Evolutionary conservation across 2,329 filamentous ascomycete species (phyloP).

Genomic region (Alternaria triticina): DNA sequence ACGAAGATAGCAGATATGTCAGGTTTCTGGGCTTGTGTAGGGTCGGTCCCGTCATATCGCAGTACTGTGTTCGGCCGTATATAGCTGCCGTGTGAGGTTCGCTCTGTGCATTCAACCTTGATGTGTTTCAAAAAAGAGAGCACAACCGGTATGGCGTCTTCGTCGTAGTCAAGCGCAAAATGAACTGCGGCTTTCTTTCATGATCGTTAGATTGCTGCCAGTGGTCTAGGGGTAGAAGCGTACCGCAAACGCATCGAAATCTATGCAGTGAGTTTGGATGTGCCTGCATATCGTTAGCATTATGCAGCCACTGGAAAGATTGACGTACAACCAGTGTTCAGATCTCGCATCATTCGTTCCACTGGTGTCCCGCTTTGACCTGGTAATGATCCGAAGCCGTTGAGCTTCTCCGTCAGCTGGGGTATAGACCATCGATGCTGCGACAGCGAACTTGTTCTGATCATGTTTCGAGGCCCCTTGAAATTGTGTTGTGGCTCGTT

Average conservation of each 20-base stretch:
- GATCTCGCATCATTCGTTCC: neutral
- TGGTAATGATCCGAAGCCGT: neutral
- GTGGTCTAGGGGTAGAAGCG: neutral
- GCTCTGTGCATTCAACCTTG: neutral
- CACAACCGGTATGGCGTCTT: neutral
- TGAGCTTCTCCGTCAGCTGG: neutral
- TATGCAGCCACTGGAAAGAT: neutral
- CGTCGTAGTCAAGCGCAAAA: neutral
- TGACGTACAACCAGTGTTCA: neutral
- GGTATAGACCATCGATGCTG: neutral
- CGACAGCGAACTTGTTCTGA: neutral
- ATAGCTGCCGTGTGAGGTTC: neutral
- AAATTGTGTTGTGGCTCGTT: neutral
- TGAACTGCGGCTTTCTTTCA: neutral
- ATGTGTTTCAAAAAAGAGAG: neutral
- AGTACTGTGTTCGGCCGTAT: neutral
- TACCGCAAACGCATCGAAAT: neutral
- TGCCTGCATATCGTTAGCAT: neutral
- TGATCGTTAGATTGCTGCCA: neutral
- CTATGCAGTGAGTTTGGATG: neutral
- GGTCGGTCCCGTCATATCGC: neutral
- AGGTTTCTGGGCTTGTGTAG: neutral
- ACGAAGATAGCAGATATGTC: neutral
- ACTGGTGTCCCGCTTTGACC: neutral
- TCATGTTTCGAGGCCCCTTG: neutral